A percentile compares a stretch with the other conserved stretches of the same genome.
Conservation (phyloP, 2,329 filamentous ascomycete genomes). For the Ilyonectria mors-panacis region DNA sequence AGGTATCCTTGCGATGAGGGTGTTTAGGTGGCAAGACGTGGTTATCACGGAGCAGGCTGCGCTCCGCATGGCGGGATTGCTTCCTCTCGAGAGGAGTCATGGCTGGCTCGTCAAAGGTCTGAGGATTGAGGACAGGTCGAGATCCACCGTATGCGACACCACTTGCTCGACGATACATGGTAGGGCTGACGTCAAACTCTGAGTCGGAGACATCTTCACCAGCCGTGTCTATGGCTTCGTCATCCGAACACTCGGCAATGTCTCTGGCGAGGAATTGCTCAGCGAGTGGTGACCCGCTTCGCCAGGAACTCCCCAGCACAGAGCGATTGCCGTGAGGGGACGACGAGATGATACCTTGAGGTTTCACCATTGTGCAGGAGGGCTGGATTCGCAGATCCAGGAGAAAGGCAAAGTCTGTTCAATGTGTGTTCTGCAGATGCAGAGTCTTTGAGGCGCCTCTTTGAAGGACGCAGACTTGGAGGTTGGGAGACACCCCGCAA, state of each 20-base stretch:
- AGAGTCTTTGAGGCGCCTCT: constrained; percentile 28
- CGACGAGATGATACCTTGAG: constrained; percentile 19
- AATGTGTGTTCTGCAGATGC: constrained; percentile 19
- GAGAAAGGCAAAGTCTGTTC: constrained; percentile 15
- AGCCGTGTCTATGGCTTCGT: constrained; percentile 60
- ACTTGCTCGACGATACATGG: constrained; percentile 81
- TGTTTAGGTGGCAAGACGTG: constrained; percentile 76
- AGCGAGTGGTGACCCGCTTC: constrained; percentile 75
- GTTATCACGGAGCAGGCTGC: constrained; percentile 75
- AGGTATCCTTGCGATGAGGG: constrained; percentile 51
- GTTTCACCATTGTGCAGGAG: constrained; percentile 28
- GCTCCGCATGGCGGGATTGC: constrained; percentile 70
- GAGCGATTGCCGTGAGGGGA: constrained; percentile 43
- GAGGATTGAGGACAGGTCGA: constrained; percentile 77
- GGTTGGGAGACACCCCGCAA: constrained; percentile 31
- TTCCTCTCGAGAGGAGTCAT: constrained; percentile 70
- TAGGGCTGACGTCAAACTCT: constrained; percentile 60
- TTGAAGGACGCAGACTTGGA: constrained; percentile 20
- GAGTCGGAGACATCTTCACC: constrained; percentile 51
- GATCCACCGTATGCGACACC: constrained; percentile 81
- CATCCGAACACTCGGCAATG: constrained; percentile 74
- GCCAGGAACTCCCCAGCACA: constrained; percentile 64
- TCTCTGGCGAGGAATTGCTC: constrained; percentile 77
- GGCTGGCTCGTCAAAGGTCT: constrained; percentile 60
- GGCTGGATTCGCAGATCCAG: constrained; percentile 14